Conservation (phyloP, 176 grass and related monocot genomes). For the Themeda triandra region DNA sequence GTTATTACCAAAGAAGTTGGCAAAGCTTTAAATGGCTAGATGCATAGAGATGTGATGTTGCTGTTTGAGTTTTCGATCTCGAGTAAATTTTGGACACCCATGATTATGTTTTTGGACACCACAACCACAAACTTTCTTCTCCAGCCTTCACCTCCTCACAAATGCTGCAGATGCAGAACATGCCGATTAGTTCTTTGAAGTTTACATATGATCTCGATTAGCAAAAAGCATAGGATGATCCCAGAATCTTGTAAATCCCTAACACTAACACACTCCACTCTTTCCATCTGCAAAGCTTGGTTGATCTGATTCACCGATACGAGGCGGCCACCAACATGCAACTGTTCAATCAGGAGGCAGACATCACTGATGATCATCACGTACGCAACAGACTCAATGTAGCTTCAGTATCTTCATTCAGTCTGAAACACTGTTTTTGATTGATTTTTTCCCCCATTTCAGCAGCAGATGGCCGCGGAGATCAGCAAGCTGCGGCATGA, state of each 20-base stretch:
- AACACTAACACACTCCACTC: not conserved
- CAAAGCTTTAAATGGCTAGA: too few species aligned
- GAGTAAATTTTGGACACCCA: too few species aligned
- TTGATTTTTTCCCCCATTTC: not conserved
- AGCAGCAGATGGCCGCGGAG: slow-evolving; percentile 32
- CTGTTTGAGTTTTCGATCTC: too few species aligned
- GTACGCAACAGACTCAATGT: not conserved
- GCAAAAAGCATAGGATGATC: not conserved
- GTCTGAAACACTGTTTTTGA: too few species aligned
- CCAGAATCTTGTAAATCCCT: not conserved
- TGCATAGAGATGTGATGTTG: too few species aligned
- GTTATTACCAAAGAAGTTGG: too few species aligned
- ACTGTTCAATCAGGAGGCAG: slow-evolving; percentile 11
- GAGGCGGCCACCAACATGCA: slow-evolving; percentile 24
- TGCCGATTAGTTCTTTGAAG: not conserved
- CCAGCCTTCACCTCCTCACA: too few species aligned
- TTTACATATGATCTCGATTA: not conserved
- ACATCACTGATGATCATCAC: not conserved
- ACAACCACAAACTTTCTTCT: too few species aligned
- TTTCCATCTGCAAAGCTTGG: slow-evolving; percentile 28
- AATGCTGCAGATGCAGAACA: not conserved
- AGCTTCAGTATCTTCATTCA: not conserved
- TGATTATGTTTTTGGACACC: too few species aligned
- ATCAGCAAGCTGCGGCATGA: slow-evolving; percentile 38
- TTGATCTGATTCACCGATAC: slow-evolving; percentile 46